These are phyloP conservation scores for Trichoderma sp. DNA, from an alignment of 2,329 filamentous ascomycete species.

Conservation along the genomic window DNA sequence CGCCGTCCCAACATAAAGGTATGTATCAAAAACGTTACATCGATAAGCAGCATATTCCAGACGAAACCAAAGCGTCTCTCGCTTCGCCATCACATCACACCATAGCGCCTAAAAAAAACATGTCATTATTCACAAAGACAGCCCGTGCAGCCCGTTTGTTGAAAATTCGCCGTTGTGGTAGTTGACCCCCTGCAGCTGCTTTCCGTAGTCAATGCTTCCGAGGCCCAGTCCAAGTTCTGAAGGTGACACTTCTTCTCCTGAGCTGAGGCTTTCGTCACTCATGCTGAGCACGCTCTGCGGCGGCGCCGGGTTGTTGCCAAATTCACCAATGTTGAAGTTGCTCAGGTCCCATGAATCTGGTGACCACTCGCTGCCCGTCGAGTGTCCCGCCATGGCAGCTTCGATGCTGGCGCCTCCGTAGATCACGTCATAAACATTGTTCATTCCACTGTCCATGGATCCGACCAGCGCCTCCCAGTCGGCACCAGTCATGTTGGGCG, in stretches of 20 bases:
- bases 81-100: conserved; percentile 10
- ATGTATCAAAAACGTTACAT: conserved; percentile 8
- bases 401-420: conserved; percentile 64
- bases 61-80: background rate
- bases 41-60: background rate
- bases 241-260: conserved; percentile 50
- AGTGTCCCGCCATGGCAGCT: conserved; percentile 43
- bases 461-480: conserved; percentile 84
- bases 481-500: conserved; percentile 53
- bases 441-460: conserved; percentile 73
- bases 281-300: conserved; percentile 56
- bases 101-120: conserved; percentile 12
- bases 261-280: conserved; percentile 58
- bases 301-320: conserved; percentile 41
- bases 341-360: conserved; percentile 57
- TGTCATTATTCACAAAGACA: conserved; percentile 9
- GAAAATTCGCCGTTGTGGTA: conserved; percentile 12
- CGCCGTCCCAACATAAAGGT: background rate
- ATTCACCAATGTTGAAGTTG: conserved; percentile 51
- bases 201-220: conserved; percentile 35
- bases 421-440: conserved; percentile 82
- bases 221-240: conserved; percentile 47
- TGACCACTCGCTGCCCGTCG: conserved; percentile 49
- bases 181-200: conserved; percentile 26
- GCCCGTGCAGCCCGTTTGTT: conserved; percentile 12